Base-by-base conservation (phyloP, 2,329 filamentous ascomycete species). In the Albifimbria verrucaria region DNA sequence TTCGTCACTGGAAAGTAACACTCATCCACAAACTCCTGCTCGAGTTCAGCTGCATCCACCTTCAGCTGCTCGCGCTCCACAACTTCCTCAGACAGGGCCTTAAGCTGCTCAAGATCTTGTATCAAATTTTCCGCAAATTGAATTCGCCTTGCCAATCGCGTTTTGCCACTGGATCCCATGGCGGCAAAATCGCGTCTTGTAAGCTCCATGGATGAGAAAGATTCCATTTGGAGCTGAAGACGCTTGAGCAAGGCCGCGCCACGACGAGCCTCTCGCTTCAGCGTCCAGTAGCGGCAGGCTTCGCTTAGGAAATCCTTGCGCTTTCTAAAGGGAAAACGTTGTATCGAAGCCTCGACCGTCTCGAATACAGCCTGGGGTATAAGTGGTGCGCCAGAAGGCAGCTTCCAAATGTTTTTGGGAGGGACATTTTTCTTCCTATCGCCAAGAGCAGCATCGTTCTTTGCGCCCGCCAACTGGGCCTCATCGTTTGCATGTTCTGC, bases 201-300 rank as follows among this genome's bases (percentile, higher is more conserved):
- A 59, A 99, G 87, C 72, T 99, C 94, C 88, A 97, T 96, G 0
- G 92, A 96, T 7, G 93, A 93, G 70, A 97, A 99, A 0, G 91
- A 90, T 70, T 97, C 93, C 80, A 97, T 89, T 69, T 97, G 92
- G 53, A 97, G 75, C 68, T 99, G 94, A 20, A 99, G 79, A 32
- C 94, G 86, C 73, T 97, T 97, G 55, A 99, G 80, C 52, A 99
- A 78, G 4, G 94, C 91, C 25, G 94, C 94, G 46, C 94, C 94
- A 54, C 94, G 83, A 28, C 94, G 86, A 56, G 93, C 90, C 70
- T 99, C 94, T 52, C 94, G 85, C 74, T 99, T 99, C 57, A 99
- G 72, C 0, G 94, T 97, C 94, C 94, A 99, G 72, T 97, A 99
- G 62, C 91, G 92, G 74, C 93, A 97, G 2, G 90, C 90, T 69